These are phyloP conservation scores for Rhodomyrtus psidioides DNA, from an alignment of 441 rosid species.

Conservation along the genomic window DNA sequence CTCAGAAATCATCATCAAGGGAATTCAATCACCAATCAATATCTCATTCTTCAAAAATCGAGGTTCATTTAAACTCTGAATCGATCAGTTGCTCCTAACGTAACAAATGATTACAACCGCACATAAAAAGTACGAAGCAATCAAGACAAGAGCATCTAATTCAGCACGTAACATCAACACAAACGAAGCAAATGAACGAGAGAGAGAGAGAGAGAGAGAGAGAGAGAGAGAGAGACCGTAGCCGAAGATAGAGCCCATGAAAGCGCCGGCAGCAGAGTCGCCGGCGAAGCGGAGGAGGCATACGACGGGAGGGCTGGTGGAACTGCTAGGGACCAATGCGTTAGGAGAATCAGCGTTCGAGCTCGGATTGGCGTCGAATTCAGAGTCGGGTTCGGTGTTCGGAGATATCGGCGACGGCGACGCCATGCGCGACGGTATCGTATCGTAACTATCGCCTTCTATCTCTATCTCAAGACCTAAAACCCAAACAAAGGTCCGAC, in stretches of 20 bases:
- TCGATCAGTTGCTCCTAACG: background rate
- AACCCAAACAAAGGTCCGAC: background rate
- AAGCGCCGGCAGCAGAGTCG: conserved; percentile 81
- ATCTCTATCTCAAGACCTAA: background rate
- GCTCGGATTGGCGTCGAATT: conserved; percentile 10
- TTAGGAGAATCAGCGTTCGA: conserved; percentile 22
- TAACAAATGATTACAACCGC: background rate
- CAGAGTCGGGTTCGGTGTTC: conserved; percentile 23
- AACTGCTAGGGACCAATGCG: conserved; percentile 19
- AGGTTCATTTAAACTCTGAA: background rate
- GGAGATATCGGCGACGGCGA: conserved; percentile 48
- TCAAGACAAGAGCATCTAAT: background rate
- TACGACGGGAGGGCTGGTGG: conserved; percentile 34
- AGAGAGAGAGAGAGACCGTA: conserved; percentile 34
- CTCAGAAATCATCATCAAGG: background rate
- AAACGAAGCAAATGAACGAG: background rate
- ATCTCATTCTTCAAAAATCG: background rate
- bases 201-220: background rate
- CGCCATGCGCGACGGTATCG: conserved; percentile 17
- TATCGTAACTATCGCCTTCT: background rate
- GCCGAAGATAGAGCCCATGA: conserved; percentile 85
- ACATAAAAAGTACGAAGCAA: background rate
- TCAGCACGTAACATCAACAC: background rate
- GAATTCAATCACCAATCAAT: background rate
- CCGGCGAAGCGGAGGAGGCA: conserved; percentile 69